A percentile compares a stretch with the other conserved stretches of the same genome.
These are phyloP conservation scores for Geranium incanum DNA, from an alignment of 441 rosid genomes.

Conservation along the genomic window DNA sequence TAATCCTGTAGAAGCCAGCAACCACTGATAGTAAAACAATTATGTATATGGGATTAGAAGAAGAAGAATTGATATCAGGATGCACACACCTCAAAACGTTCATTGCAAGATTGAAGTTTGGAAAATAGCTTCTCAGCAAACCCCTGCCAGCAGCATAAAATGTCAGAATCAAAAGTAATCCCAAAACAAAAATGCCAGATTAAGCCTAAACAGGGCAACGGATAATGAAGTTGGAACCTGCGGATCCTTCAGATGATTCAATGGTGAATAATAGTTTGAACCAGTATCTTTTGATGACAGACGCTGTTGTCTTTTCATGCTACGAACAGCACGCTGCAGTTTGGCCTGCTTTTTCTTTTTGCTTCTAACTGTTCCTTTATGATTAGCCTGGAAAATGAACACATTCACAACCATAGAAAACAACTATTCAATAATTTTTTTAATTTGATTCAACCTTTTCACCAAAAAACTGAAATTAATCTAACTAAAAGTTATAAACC, in stretches of 20 bases:
- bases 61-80: constrained; percentile 12
- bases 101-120: constrained; percentile 80
- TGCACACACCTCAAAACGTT: constrained; percentile 60
- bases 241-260: constrained; percentile 73
- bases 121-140: constrained; percentile 76
- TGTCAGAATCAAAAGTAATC: constrained; percentile 1
- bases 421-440: background rate
- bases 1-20: background rate
- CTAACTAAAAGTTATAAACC: background rate
- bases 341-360: constrained; percentile 97
- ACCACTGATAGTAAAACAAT: background rate
- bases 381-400: constrained; percentile 46
- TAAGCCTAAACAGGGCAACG: constrained; percentile 5
- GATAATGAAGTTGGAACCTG: constrained; percentile 43
- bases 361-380: constrained; percentile 77
- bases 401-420: background rate
- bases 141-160: constrained; percentile 42
- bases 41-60: background rate
- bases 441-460: background rate
- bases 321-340: constrained; percentile 67
- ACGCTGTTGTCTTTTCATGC: constrained; percentile 75
- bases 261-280: constrained; percentile 63
- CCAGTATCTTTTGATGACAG: constrained; percentile 40
- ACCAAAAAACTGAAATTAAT: background rate
- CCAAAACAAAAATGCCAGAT: background rate